A percentile compares a stretch with the other conserved stretches of the same genome.
Conservation (phyloP, 148 eudicot species). For the Agrostemma githago region DNA sequence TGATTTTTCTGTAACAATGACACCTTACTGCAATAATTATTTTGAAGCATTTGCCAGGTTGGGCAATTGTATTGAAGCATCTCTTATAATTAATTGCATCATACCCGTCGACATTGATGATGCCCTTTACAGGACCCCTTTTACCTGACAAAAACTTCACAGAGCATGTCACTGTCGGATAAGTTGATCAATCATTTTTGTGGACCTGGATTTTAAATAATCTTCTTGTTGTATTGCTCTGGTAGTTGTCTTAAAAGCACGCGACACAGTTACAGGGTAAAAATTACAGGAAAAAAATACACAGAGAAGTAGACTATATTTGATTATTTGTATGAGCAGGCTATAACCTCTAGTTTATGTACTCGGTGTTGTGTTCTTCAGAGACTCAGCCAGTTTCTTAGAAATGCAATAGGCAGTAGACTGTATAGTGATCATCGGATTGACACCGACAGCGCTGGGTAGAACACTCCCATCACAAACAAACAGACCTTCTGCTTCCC, state of each 20-base stretch:
- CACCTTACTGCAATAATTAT: conserved; percentile 15
- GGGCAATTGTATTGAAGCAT: neutral
- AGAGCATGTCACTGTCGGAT: neutral
- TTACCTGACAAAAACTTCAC: neutral
- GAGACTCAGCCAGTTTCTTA: conserved; percentile 41
- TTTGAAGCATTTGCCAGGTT: conserved; percentile 11
- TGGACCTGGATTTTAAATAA: neutral
- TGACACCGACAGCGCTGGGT: conserved; percentile 80
- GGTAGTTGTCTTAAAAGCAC: neutral
- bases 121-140: neutral
- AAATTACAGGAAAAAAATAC: neutral
- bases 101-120: neutral
- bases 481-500: conserved; percentile 76
- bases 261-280: neutral
- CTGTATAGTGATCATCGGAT: conserved; percentile 87
- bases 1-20: conserved; percentile 13
- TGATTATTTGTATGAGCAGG: too few species aligned
- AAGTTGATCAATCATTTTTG: neutral
- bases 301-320: conserved; percentile 10
- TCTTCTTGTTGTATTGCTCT: neutral
- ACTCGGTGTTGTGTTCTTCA: conserved; percentile 32
- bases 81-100: neutral
- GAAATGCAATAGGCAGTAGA: conserved; percentile 72
- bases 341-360: conserved; percentile 7
- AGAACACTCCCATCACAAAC: conserved; percentile 77